Conservation (phyloP, 495 filamentous ascomycete genomes). For the Neurospora sp. region DNA sequence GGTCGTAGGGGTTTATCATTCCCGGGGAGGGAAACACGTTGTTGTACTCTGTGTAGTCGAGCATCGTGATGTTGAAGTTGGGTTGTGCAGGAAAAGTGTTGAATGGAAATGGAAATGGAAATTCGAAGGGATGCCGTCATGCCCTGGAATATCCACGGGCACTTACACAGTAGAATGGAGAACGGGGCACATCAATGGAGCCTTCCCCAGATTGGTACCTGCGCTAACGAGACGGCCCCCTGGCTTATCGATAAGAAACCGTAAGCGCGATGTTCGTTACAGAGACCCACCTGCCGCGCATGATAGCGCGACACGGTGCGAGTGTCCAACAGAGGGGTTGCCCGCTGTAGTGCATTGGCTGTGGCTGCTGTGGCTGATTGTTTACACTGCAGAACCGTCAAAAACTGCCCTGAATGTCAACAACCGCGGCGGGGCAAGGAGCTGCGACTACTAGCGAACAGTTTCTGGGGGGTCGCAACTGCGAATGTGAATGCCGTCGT, state of each 20-base stretch:
- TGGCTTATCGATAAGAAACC: background rate
- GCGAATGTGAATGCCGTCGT: background rate
- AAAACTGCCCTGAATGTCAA: conserved; percentile 11
- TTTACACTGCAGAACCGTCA: conserved; percentile 22
- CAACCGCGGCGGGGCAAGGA: conserved; percentile 12
- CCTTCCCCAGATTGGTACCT: background rate
- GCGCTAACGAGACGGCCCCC: background rate
- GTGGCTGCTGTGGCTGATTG: conserved; percentile 23
- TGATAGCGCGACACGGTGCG: background rate
- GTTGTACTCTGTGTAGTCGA: conserved; percentile 46
- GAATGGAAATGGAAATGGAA: background rate
- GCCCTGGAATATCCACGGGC: background rate
- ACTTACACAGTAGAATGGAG: background rate
- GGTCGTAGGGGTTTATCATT: conserved; percentile 49
- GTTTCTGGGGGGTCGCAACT: conserved; percentile 5
- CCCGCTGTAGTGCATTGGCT: background rate
- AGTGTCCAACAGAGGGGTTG: background rate
- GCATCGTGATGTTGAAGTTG: conserved; percentile 14
- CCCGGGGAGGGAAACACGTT: conserved; percentile 52
- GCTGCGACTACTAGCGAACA: background rate
- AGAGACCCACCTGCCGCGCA: background rate
- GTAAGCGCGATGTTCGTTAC: background rate
- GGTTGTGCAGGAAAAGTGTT: background rate
- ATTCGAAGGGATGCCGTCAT: background rate
- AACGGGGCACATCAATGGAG: background rate